Base-by-base conservation (phyloP, 2,329 filamentous ascomycete genomes). In the Pestalotiopsis sp. region DNA sequence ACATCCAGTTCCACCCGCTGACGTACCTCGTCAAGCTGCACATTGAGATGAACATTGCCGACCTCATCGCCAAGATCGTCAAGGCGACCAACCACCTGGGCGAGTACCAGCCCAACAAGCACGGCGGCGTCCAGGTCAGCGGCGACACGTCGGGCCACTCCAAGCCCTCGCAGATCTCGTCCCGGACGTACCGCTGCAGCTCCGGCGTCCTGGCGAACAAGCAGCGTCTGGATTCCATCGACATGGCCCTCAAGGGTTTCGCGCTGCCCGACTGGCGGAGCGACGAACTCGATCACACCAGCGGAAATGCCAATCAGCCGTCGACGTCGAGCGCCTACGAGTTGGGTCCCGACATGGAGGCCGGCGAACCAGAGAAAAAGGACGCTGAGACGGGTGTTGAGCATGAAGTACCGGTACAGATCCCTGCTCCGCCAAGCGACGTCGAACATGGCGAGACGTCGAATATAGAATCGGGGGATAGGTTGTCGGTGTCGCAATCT, bases 21-120 rank as follows among this genome's bases (percentile, higher is more conserved):
- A 84, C 83, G 13, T 87, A 86, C 72, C 81, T 83, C 17, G 83
- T 86, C 60, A 87, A 87, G 69, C 79, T 87, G 45, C 84, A 87
- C 71, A 87, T 87, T 70, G 85, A 87, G 73, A 83, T 87, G 81
- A 82, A 82, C 14, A 86, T 87, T 84, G 84, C 85, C 66, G 82
- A 83, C 45, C 81, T 87, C 36, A 87, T 87, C 70, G 81, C 75
- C 41, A 81, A 80, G 64, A 77, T 83, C 58, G 64, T 68, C 17
- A 60, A 68, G 25, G 58, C 66, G n/a, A 57, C 65, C 17, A 69
- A 68, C 60, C 52, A 60, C 14, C 65, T 67, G n/a, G 58, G 60
- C 36, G 65, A 67, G 27, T 67, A 60, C 45, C 6, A 20, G 12
- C 11, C 27, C 61, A 52, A 49, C 38, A 52, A 20, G 20, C n/a